Evolutionary conservation across 2,329 filamentous ascomycete genomes (phyloP), one percentile per base, ranked within the genome.

Genomic region (Metarhizium brunneum): DNA sequence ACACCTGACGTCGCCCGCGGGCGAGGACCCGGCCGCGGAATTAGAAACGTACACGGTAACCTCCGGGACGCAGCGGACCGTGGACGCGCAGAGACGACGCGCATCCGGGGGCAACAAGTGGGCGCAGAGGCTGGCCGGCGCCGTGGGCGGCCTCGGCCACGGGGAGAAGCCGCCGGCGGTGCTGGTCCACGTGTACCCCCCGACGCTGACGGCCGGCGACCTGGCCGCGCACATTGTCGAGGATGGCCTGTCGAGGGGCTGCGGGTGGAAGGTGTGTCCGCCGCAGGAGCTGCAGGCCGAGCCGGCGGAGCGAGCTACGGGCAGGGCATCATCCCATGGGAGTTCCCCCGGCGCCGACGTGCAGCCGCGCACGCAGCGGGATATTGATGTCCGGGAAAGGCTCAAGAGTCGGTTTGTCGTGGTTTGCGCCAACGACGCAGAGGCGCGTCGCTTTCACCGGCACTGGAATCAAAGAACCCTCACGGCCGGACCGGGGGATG

Each of bases 361-460:
- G 45, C 32, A 25, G 25, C 3, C 54, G 11, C n/a, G 14, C 2
- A 43, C 20, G 20, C 42, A 42, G 14, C 56, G 54, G 2, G 59
- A 62, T 13, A 54, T 53, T 1, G 56, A 62, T n/a, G 62, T 62
- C 18, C 52, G 51, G 36, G 58, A 61, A 30, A 64, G 61, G 47
- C 52, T 62, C 2, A 38, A 54, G 20, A 56, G 62, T 4, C 65
- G 69, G 5, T 74, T 72, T 55, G 58, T 73, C 32, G 50, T 74
- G 8, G 63, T 66, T 2, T 72, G 66, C 55, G 59, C 63, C 16
- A 64, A 64, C 36, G 62, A 66, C 3, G 57, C 58, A 20, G 67
- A 71, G 47, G 73, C 72, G 2, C 65, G 69, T 58, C 65, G 72
- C 14, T 75, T 76, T 56, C 68, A 73, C 48, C 68, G 73, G n/a